Evolutionary conservation across 2,329 filamentous ascomycete genomes (phyloP), one percentile per base, ranked within the genome.

Genomic region (Periconia digitata): DNA sequence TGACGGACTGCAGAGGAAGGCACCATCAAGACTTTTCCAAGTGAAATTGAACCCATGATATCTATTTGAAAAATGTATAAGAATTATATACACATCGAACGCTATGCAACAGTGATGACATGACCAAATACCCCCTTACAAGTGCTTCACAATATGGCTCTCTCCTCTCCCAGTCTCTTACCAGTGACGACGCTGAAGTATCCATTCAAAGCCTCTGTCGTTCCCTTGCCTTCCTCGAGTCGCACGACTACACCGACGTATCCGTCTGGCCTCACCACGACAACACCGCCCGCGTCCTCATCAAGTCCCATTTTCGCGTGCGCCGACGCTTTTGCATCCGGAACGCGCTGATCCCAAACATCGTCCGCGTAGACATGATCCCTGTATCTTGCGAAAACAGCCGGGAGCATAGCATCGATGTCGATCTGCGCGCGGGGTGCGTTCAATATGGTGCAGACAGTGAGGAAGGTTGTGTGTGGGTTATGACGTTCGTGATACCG

Each of bases 311-410:
- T 87, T 79, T 95, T 96, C 36, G 86, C 85, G 71, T 96, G 92
- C 5, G 90, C 90, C 2, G 89, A 79, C 5, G 86, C 90, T 58
- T 78, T 79, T 1, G 88, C 86, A 17, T 86, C 77, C 0, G 87
- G 85, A 1, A 90, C 85, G 6, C 83, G 78, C 37, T 80, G 76
- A 66, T 94, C 89, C 75, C 83, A 85, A 40, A 87, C 79, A 70
- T 96, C 90, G 62, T 96, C 92, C 1, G 90, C 88, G 63, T 95
- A 96, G 29, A 96, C 78, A 61, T 94, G 87, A 60, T 91, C 86
- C 41, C 85, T 79, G 70, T 96, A 96, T 46, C 89, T 80, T 5
- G 82, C 84, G 47, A 96, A 78, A 2, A 88, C 63, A 17, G 78
- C 76, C 0, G 92, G 92, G 2, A 92, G 79, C 56, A 90, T 81